phyloP scores from a whole-genome alignment of 2,329 filamentous ascomycete genomes.

The Diaporthe citri region DNA sequence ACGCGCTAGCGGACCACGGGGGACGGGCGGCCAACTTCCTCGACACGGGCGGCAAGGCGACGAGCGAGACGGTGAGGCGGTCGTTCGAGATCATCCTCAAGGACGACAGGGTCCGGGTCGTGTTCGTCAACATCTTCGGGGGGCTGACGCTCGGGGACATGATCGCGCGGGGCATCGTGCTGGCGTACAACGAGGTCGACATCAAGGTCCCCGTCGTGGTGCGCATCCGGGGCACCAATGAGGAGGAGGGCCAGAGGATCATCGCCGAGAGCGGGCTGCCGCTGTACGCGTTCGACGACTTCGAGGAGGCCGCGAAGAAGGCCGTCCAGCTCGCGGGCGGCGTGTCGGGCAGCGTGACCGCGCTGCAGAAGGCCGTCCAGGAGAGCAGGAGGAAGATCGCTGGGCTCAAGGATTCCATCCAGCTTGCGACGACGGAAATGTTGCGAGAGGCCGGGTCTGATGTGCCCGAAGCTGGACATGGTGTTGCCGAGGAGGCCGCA shows the following conservation, averaged over 20 bases:
- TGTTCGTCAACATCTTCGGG: slow-evolving; percentile 71
- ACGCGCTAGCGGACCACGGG: slow-evolving; percentile 77
- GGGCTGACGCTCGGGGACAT: slow-evolving; percentile 79
- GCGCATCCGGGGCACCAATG: slow-evolving; percentile 80
- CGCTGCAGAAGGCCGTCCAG: neutral
- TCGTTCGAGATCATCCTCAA: slow-evolving; percentile 80
- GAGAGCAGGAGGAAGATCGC: neutral
- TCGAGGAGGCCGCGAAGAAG: slow-evolving; percentile 78
- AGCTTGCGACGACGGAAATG: neutral
- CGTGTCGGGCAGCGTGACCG: neutral
- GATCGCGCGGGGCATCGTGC: slow-evolving; percentile 81
- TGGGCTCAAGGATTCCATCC: neutral
- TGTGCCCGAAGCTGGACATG: neutral
- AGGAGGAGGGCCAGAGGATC: slow-evolving; percentile 76
- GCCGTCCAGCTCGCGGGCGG: slow-evolving; percentile 62
- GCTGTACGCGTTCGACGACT: slow-evolving; percentile 79
- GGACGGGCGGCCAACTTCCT: slow-evolving; percentile 85
- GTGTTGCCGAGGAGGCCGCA: neutral
- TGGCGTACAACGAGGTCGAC: slow-evolving; percentile 78
- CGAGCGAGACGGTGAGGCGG: slow-evolving; percentile 81
- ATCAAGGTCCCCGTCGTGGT: slow-evolving; percentile 82
- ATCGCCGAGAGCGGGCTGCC: slow-evolving; percentile 76
- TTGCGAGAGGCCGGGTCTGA: neutral
- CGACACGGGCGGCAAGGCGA: slow-evolving; percentile 91
- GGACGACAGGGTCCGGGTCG: slow-evolving; percentile 78